Evolutionary conservation across 495 filamentous ascomycete species (phyloP), one percentile per base, ranked within the genome.

Genomic region (Rusavskia elegans): DNA sequence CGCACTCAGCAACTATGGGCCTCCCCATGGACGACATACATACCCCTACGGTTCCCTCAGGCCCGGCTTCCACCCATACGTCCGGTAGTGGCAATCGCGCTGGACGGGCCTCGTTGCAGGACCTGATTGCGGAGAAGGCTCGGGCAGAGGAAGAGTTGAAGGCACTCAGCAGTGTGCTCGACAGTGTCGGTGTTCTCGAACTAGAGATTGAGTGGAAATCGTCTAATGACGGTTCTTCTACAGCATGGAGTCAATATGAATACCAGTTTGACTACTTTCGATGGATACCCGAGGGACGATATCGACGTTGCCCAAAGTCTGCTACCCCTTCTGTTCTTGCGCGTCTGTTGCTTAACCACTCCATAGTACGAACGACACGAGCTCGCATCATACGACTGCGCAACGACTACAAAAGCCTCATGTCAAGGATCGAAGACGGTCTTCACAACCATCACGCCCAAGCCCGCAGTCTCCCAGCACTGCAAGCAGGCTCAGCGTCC

Each of bases 221-320:
- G 9, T 20, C 44, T 30, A 7, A 36, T 27, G 11, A 40, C 19
- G 46, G 9, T n/a, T 49, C 14, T 20, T 19, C 32, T 44, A 20
- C 55, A 95, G 92, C 92, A 97, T 66, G 80, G 82, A 39, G 92
- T 95, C 42, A 83, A 82, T 55, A 97, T 99, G 93, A 84, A 80
- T 63, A 95, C 93, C 3, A 71, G 76, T 41, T 72, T 99, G 45
- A 85, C 85, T 4, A 96, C 93, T 2, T 80, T 82, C 51, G 93
- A 99, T 67, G 93, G 90, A 48, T 99, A 84, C 64, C 93, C 93
- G 32, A 78, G 93, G 59, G 81, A 82, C 56, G 93, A 99, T 65
- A 80, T 99, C 51, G 93, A 99, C 64, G 82, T 99, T 56, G 85
- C 93, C 30, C 89, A 95, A 68, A 93, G 87, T 92, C 80, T 59